These are phyloP conservation scores for Gamsiella multidivaricata DNA, from an alignment of 192 early-diverging fungal genomes.

Conservation along the genomic window DNA sequence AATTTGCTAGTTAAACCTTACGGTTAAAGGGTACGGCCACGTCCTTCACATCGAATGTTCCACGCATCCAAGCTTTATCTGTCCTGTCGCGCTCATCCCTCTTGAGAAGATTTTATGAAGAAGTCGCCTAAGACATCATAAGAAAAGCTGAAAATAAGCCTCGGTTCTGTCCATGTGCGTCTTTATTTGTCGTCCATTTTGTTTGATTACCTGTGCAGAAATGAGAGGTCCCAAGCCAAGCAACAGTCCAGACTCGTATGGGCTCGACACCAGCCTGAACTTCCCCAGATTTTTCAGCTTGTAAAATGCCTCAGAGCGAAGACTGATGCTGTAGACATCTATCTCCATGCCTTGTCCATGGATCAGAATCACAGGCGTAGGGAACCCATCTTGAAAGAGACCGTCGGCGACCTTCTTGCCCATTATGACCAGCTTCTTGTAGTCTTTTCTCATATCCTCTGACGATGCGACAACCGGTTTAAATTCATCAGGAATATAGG, in stretches of 20 bases:
- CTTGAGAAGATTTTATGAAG: conserved; percentile 10
- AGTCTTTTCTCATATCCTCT: conserved; percentile 17
- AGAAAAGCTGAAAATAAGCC: not conserved
- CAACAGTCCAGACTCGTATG: conserved; percentile 12
- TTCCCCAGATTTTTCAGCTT: conserved; percentile 3
- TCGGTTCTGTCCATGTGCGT: not conserved
- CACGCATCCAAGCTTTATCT: conserved; percentile 11
- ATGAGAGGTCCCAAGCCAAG: conserved; percentile 24
- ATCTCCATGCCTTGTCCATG: conserved; percentile 14
- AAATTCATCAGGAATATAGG: conserved; percentile 13
- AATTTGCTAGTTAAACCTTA: too few relatives aligned
- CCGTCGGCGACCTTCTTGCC: conserved; percentile 20
- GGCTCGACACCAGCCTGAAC: conserved; percentile 17
- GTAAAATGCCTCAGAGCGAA: conserved; percentile 23
- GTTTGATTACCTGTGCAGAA: conserved; percentile 9
- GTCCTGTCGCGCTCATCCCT: not conserved
- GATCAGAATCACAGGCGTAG: conserved; percentile 15
- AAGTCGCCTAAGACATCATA: conserved; percentile 8
- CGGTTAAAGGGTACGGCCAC: conserved; percentile 9
- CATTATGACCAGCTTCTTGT: conserved; percentile 13
- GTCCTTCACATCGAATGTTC: conserved; percentile 17
- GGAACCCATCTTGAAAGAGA: conserved; percentile 8
- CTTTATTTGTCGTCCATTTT: not conserved
- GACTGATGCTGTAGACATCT: conserved; percentile 8
- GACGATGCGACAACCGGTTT: conserved; percentile 1